Percentiles rank a stretch among this genome's conserved stretches.
These are phyloP conservation scores for Neospermospora avenae DNA, from an alignment of 2,329 filamentous ascomycete genomes.

Conservation along the genomic window DNA sequence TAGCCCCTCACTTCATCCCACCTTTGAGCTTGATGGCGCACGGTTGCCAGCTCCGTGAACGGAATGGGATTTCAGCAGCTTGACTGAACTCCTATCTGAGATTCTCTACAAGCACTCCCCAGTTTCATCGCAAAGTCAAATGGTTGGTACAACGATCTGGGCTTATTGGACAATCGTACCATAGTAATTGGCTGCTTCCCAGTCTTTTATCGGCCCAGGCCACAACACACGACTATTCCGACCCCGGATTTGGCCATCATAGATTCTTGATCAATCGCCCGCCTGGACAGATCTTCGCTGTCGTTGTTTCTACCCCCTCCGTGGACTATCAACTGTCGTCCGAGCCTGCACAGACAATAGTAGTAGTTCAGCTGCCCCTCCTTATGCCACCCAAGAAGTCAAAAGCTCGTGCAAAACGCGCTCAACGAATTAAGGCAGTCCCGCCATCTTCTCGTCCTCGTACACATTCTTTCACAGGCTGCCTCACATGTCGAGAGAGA, in stretches of 20 bases:
- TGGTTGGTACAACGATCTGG: background rate
- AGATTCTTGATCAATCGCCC: background rate
- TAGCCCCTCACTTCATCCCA: background rate
- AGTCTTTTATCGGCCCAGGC: background rate
- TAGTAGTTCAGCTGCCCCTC: background rate
- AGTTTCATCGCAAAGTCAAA: background rate
- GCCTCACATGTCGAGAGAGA: conserved; percentile 15
- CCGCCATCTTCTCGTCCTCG: conserved; percentile 13
- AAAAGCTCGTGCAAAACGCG: background rate
- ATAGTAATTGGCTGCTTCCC: background rate
- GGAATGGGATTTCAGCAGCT: background rate
- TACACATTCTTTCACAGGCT: conserved; percentile 21
- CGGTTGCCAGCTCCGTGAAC: background rate
- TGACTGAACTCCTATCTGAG: background rate
- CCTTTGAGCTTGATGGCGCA: background rate
- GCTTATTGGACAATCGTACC: background rate
- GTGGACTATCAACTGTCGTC: background rate
- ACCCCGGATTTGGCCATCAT: background rate
- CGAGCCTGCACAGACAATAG: background rate
- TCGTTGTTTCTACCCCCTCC: conserved; percentile 12
- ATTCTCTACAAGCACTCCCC: background rate
- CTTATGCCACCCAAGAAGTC: background rate
- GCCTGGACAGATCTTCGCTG: background rate
- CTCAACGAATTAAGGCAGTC: background rate
- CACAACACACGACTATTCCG: background rate